These are phyloP conservation scores for Pichia cactophila DNA, from an alignment of 1,139 yeast genomes.

Conservation along the genomic window DNA sequence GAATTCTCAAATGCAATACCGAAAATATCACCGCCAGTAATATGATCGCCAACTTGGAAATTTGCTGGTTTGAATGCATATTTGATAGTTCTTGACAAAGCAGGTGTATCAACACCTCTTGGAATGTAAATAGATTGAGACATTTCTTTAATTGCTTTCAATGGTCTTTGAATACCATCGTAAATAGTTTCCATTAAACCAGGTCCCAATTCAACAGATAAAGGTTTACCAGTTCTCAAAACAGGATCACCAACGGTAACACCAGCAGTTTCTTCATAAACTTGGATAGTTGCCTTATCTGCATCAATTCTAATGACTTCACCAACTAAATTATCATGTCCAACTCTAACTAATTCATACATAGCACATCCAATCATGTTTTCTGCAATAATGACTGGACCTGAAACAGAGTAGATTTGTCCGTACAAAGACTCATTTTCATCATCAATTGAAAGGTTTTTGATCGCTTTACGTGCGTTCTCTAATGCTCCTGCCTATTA, in stretches of 20 bases:
- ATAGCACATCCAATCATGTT: constrained; percentile 99
- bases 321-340: constrained; percentile 94
- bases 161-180: constrained; percentile 99
- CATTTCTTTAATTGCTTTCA: constrained; percentile 77
- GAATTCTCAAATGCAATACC: constrained; percentile 94
- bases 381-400: constrained; percentile 96
- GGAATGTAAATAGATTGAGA: constrained; percentile 94
- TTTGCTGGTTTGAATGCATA: constrained; percentile 81
- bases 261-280: constrained; percentile 98
- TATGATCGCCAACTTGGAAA: constrained; percentile 90
- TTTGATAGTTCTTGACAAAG: constrained; percentile 70
- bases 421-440: constrained; percentile 75
- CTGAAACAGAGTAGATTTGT: constrained; percentile 86
- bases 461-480: constrained; percentile 91
- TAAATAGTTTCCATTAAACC: constrained; percentile 98
- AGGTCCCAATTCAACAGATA: constrained; percentile 97
- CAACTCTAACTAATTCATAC: constrained; percentile 97
- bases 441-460: constrained; percentile 69
- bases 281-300: constrained; percentile 97
- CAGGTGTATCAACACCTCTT: constrained; percentile 96
- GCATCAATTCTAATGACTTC: constrained; percentile 95
- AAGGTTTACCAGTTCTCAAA: constrained; percentile 92
- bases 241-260: constrained; percentile 99
- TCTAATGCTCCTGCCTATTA: constrained; percentile 89
- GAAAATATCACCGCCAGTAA: constrained; percentile 95